Conservation (phyloP, 2,329 filamentous ascomycete species). For the Trichoderma polysporum region DNA sequence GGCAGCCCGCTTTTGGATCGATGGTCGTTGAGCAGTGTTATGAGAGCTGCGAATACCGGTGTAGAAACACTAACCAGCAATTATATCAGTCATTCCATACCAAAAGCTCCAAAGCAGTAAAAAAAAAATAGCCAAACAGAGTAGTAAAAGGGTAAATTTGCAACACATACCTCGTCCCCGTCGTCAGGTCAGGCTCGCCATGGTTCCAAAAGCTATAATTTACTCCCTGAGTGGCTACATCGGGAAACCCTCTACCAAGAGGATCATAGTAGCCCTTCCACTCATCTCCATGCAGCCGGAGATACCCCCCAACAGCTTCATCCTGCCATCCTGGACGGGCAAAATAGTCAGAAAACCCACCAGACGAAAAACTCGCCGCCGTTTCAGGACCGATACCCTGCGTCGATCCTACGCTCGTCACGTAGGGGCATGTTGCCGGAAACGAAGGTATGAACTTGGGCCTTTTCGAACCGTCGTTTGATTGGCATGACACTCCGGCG, state of each 20-base stretch:
- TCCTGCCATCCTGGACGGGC: constrained; percentile 45
- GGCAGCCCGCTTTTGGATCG: constrained; percentile 54
- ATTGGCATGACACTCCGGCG: constrained; percentile 37
- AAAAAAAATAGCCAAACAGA: too few relatives aligned
- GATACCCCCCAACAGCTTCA: constrained; percentile 47
- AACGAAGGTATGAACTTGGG: constrained; percentile 38
- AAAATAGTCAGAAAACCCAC: constrained; percentile 52
- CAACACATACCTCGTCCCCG: constrained; percentile 36
- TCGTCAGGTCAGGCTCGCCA: constrained; percentile 28
- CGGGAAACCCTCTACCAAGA: constrained; percentile 58
- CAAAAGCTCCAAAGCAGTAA: neutral
- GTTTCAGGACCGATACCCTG: constrained; percentile 50
- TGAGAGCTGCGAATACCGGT: constrained; percentile 61
- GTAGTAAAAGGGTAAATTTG: neutral
- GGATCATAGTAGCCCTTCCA: constrained; percentile 50
- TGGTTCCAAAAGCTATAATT: constrained; percentile 37
- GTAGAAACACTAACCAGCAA: constrained; percentile 49
- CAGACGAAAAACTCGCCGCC: constrained; percentile 52
- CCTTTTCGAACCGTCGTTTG: constrained; percentile 38
- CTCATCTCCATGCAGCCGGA: constrained; percentile 42
- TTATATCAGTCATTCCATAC: neutral
- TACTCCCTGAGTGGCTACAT: constrained; percentile 56
- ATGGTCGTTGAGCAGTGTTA: constrained; percentile 64
- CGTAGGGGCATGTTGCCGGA: constrained; percentile 53
- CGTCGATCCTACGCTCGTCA: constrained; percentile 63